Evolutionary conservation across 805 yeast species (phyloP).

Genomic region (Ogataea trehalophila): DNA sequence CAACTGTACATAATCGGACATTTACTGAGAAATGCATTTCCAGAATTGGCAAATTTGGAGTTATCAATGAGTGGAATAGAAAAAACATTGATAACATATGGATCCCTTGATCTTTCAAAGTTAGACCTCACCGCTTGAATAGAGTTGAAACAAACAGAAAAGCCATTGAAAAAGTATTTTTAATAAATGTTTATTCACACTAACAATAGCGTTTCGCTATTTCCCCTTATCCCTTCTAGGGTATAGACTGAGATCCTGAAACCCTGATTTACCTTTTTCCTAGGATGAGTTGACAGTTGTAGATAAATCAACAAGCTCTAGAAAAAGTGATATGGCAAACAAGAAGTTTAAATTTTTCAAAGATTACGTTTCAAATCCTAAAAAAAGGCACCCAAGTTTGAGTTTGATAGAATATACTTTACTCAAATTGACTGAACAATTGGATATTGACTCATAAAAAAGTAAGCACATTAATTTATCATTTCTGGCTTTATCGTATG

Average conservation of each 20-base stretch:
- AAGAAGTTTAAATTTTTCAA: not conserved
- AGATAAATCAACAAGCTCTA: not conserved
- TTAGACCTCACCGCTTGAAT: not conserved
- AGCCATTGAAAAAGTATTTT: not conserved
- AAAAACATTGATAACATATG: not conserved
- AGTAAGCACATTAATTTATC: not conserved
- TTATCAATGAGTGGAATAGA: not conserved
- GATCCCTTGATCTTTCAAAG: not conserved
- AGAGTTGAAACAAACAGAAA: not conserved
- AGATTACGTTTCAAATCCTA: not conserved
- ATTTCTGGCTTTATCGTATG: no score
- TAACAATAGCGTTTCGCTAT: not conserved
- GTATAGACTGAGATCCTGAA: not conserved
- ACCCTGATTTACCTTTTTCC: not conserved
- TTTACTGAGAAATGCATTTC: slow-evolving; percentile 17
- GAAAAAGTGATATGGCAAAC: not conserved
- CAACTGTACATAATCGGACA: slow-evolving; percentile 13
- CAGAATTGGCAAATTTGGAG: slow-evolving; percentile 12
- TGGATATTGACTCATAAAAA: not conserved
- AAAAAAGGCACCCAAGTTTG: not conserved
- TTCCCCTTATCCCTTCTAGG: not conserved
- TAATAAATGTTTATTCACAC: no score
- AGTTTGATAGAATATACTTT: not conserved
- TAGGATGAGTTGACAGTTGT: not conserved
- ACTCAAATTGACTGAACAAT: not conserved